These are phyloP conservation scores for Dothiorella sarmentorum DNA, from an alignment of 2,329 filamentous ascomycete genomes.

Conservation along the genomic window DNA sequence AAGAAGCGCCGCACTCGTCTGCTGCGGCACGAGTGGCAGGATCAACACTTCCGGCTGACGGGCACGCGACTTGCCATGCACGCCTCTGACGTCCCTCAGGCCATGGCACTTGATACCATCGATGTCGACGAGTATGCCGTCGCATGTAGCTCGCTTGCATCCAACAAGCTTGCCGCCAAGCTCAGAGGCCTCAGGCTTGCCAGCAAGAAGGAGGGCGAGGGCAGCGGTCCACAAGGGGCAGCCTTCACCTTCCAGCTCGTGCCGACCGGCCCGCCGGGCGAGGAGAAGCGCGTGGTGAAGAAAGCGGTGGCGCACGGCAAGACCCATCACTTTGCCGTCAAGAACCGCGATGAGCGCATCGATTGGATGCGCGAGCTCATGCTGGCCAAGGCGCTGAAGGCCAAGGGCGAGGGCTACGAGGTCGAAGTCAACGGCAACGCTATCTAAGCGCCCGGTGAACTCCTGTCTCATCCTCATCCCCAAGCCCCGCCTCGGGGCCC, in stretches of 20 bases:
- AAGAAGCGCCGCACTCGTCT: conserved; percentile 89
- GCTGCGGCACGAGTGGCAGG: conserved; percentile 89
- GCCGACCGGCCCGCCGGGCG: conserved; percentile 39
- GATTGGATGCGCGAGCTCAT: conserved; percentile 97
- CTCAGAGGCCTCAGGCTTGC: conserved; percentile 71
- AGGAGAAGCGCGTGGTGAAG: conserved; percentile 37
- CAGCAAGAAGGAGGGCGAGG: conserved; percentile 54
- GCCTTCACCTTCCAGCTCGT: conserved; percentile 85
- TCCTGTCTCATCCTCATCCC: neutral
- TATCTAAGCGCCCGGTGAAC: conserved; percentile 16
- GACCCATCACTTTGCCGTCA: conserved; percentile 91
- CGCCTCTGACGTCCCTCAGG: conserved; percentile 47
- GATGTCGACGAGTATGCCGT: conserved; percentile 88
- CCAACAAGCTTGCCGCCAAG: conserved; percentile 79
- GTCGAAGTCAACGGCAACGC: conserved; percentile 68
- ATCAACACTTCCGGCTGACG: conserved; percentile 83
- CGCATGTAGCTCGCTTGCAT: conserved; percentile 73
- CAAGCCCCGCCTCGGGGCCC: neutral
- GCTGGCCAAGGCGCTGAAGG: conserved; percentile 81
- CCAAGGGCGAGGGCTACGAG: conserved; percentile 80
- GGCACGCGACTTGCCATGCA: conserved; percentile 64
- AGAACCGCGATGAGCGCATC: conserved; percentile 81
- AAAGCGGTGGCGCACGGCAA: conserved; percentile 59
- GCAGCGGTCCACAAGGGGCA: conserved; percentile 49
- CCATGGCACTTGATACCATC: conserved; percentile 72